Base-by-base conservation (phyloP, 2,329 filamentous ascomycete genomes). In the Colletotrichum higginsianum region DNA sequence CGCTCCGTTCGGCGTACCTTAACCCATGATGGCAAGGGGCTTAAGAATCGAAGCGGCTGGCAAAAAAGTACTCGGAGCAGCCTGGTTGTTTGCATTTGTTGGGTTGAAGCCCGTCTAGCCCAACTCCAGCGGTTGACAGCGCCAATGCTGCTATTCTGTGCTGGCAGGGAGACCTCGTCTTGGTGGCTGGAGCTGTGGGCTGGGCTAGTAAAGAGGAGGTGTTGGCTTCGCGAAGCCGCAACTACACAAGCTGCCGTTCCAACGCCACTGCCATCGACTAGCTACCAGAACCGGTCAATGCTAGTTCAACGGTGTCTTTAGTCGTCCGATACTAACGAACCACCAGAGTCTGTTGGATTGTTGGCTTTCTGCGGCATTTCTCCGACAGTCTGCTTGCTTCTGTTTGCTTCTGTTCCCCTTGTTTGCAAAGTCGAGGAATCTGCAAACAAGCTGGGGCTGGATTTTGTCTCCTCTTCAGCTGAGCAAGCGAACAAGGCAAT, bases 241-340 rank as follows among this genome's bases (percentile, higher is more conserved):
- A 58, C n/a, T 57, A 49, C 9, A 21, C 26, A 53, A 16, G 38
- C 42, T 23, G 50, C 21, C 26, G 50, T 53, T 53, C 23, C 4
- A 16, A 52, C 18, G 55, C 64, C 15, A 16, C 23, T 35, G 65
- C 52, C 21, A 47, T 15, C 21, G 26, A 50, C 26, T 46, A 2
- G 21, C 8, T 56, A 21, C 35, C 35, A 18, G 12, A 40, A 21
- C 12, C 23, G 42, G 44, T 61, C 44, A 16, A 44, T 38, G 44
- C 52, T 67, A 62, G 64, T 38, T 55, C 68, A 60, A 58, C 57
- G 57, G 68, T 30, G 46, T n/a, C 26, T 35, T 18, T 35, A 50
- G 44, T 35, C 50, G 57, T 49, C 30, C 23, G 47, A 70, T 49
- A 61, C 61, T 18, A 18, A 44, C 9, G 46, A 21, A 26, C 26